Evolutionary conservation across 1,284 basidiomycete genomes (phyloP).

Genomic region (Fomitopsis palustris): DNA sequence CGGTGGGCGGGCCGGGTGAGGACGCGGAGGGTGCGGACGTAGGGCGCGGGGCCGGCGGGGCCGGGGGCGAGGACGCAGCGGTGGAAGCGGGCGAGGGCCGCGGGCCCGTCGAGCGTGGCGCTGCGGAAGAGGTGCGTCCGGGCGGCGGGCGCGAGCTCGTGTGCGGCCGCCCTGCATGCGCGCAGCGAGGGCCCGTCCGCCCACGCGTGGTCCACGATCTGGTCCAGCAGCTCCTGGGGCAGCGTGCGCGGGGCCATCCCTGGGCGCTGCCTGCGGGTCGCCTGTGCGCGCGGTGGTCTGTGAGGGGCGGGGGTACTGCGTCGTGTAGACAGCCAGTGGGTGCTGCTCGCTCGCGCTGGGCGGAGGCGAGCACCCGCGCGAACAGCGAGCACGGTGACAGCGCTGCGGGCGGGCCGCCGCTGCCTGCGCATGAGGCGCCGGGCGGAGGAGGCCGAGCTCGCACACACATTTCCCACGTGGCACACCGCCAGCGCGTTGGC

Average conservation of each 20-base stretch:
- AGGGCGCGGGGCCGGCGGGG: constrained; percentile 7
- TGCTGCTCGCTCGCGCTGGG: background rate
- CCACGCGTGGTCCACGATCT: constrained; percentile 32
- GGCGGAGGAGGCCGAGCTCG: background rate
- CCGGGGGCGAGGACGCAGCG: constrained; percentile 12
- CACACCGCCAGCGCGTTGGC: constrained; percentile 4
- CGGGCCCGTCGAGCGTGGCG: constrained; percentile 9
- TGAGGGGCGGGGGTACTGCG: background rate
- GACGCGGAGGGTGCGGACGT: constrained; percentile 16
- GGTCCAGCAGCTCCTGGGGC: constrained; percentile 30
- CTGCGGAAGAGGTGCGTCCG: constrained; percentile 33
- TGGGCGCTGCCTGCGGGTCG: background rate
- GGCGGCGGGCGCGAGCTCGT: constrained; percentile 29
- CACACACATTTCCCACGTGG: constrained; percentile 3
- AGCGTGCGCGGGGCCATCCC: background rate
- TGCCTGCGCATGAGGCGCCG: background rate
- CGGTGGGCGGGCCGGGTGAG: constrained; percentile 1
- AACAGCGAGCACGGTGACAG: no score
- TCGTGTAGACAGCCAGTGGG: background rate
- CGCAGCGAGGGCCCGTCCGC: constrained; percentile 28
- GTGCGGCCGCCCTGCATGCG: constrained; percentile 32
- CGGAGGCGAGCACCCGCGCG: background rate
- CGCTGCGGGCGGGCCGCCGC: background rate
- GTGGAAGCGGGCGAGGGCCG: constrained; percentile 15
- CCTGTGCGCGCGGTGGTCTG: background rate